Base-by-base conservation (phyloP, 2,329 filamentous ascomycete genomes). In the Cytospora piceicola region DNA sequence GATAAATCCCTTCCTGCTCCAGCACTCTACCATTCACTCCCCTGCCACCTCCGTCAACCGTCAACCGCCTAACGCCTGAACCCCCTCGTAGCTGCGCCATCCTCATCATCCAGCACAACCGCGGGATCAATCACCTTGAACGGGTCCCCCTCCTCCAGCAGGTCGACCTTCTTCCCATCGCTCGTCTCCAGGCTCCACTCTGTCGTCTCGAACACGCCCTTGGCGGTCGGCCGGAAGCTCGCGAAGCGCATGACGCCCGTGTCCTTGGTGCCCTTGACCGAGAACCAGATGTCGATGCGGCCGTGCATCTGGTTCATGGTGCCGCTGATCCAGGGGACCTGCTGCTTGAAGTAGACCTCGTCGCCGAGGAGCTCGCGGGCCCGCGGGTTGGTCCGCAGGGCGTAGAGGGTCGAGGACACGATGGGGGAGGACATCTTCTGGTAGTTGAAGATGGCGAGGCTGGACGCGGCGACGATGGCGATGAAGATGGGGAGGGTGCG, bases 361-460 rank as follows among this genome's bases (percentile, higher is more conserved):
- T 97, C 92, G 69, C 95, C 95, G 32, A 99, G 85, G 55, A 90
- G 80, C 65, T 88, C 88, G 73, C 94, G 88, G 55, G 93, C 95
- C 66, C 82, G 80, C 3, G 86, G 80, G 65, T 90, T 93, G 3
- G 92, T 96, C 69, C 95, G 91, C 69, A 99, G 85, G 1, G 94
- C 91, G 82, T 98, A 99, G 32, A 99, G 86, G 5, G 93, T 95
- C 63, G 91, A 92, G 63, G 88, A 88, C n/a, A 97, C 91, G 34
- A 94, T 86, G 63, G 91, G 91, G 30, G 89, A 93, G n/a, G 91
- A 93, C 65, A 89, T 88, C 78, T 97, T 97, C 78, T 99, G 94
- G 86, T 99, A 98, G 85, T 99, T 99, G 90, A 99, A 98, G 78
- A 99, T 97, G 71, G 90, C 92, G 67, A 96, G 81, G 70, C 89